Percentiles rank a stretch among this genome's conserved stretches.
Evolutionary conservation across 106 monocot species (phyloP).

Genomic region (Phalaenopsis aphrodite): DNA sequence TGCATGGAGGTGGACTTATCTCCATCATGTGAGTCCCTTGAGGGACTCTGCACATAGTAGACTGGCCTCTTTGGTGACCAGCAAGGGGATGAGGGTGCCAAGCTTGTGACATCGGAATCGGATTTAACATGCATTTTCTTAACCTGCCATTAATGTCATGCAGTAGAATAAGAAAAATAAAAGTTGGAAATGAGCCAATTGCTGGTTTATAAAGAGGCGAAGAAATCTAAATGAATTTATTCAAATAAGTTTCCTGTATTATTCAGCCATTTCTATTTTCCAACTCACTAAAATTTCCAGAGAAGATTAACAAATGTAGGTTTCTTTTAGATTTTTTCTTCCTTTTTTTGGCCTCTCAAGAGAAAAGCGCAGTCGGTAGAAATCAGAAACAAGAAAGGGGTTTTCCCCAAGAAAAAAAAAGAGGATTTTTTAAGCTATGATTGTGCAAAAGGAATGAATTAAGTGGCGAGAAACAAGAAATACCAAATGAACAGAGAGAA

Average conservation of each 20-base stretch:
- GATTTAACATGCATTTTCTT: constrained; percentile 67
- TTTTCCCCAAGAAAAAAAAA: neutral
- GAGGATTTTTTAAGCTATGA: neutral
- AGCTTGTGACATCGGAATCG: constrained; percentile 84
- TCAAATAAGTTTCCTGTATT: neutral
- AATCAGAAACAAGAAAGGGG: neutral
- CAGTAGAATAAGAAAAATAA: neutral
- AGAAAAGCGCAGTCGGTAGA: neutral
- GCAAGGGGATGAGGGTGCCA: constrained; percentile 75
- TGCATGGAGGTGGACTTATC: constrained; percentile 82
- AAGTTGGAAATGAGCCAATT: neutral
- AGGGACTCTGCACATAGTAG: constrained; percentile 90
- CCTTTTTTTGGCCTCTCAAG: neutral
- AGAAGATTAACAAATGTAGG: neutral
- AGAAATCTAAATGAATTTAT: neutral
- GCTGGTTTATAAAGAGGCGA: neutral
- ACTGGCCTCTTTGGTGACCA: constrained; percentile 63
- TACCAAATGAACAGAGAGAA: neutral
- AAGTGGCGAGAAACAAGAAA: neutral
- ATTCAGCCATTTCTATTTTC: neutral
- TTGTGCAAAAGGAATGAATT: neutral
- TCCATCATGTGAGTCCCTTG: constrained; percentile 79
- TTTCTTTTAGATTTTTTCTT: neutral
- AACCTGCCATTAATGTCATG: neutral
- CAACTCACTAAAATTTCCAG: neutral